Conservation (phyloP, 2,329 filamentous ascomycete genomes). For the Exophiala sideris region DNA sequence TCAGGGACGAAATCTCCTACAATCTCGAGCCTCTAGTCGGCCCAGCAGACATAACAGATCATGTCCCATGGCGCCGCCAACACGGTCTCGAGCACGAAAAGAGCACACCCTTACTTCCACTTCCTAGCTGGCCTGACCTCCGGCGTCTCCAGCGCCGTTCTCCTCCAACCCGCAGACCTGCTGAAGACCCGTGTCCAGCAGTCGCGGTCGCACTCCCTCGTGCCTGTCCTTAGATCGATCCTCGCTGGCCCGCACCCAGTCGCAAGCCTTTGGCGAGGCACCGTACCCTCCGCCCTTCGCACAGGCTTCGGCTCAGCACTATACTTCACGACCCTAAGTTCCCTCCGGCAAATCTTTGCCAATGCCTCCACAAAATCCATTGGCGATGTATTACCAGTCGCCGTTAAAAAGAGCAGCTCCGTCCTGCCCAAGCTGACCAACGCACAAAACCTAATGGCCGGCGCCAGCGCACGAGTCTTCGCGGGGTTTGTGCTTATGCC, state of each 20-base stretch:
- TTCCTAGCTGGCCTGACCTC: conserved; percentile 85
- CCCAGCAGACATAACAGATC: not conserved
- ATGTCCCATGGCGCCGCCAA: conserved; percentile 21
- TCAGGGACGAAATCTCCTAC: no score
- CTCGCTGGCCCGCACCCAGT: conserved; percentile 64
- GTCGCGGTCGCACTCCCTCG: conserved; percentile 67
- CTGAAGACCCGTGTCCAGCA: conserved; percentile 96
- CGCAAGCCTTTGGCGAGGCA: conserved; percentile 83
- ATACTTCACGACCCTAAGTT: conserved; percentile 88
- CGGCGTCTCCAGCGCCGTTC: conserved; percentile 79
- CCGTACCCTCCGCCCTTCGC: conserved; percentile 84
- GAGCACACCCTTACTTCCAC: conserved; percentile 59
- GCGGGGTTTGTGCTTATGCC: conserved; percentile 94
- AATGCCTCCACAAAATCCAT: conserved; percentile 35
- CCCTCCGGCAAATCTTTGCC: conserved; percentile 63
- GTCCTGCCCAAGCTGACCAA: conserved; percentile 79
- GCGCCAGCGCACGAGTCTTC: conserved; percentile 76
- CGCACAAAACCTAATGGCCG: conserved; percentile 78
- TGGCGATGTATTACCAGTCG: conserved; percentile 9
- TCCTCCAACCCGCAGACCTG: conserved; percentile 91
- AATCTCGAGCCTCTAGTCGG: not conserved
- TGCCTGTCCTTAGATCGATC: conserved; percentile 66
- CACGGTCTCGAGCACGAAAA: conserved; percentile 17
- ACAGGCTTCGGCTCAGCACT: conserved; percentile 90
- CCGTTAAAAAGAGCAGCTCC: conserved; percentile 41